A percentile compares a stretch with the other conserved stretches of the same genome.
These are phyloP conservation scores for Hypoxylon sp. DNA, from an alignment of 2,329 filamentous ascomycete species.

Conservation along the genomic window DNA sequence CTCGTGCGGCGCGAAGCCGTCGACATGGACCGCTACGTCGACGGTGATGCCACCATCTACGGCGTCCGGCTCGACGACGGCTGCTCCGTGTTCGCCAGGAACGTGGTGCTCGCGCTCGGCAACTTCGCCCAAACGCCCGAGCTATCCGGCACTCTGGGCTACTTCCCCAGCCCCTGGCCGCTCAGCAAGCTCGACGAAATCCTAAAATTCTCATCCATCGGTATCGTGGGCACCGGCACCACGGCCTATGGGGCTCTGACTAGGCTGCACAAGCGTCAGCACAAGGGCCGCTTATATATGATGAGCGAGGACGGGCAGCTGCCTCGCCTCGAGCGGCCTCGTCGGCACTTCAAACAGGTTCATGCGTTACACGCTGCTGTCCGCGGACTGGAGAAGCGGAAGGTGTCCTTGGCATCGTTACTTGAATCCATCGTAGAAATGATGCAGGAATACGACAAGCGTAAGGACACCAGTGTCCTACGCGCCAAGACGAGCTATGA, in stretches of 20 bases:
- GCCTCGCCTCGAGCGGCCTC: neutral
- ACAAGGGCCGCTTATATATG: constrained; percentile 3
- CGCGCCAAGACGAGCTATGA: neutral
- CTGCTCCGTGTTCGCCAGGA: constrained; percentile 1
- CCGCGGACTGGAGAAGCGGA: neutral
- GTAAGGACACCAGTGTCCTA: too few species aligned
- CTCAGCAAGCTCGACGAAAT: constrained; percentile 1
- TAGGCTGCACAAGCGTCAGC: neutral
- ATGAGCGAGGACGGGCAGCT: neutral
- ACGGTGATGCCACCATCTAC: neutral
- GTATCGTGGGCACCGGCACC: neutral
- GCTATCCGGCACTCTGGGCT: neutral
- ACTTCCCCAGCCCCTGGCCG: constrained; percentile 8
- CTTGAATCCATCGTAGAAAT: neutral
- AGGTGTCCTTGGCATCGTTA: neutral
- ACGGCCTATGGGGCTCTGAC: constrained; percentile 1
- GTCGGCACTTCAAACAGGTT: neutral
- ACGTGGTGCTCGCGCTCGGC: constrained; percentile 10
- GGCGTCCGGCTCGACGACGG: neutral
- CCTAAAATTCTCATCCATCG: neutral
- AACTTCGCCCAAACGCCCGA: neutral
- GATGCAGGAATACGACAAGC: neutral
- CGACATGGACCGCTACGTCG: neutral
- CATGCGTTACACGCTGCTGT: neutral
- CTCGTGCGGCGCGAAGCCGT: constrained; percentile 1